These are phyloP conservation scores for Lippia alba DNA, from an alignment of 305 asterid genomes.

Conservation along the genomic window DNA sequence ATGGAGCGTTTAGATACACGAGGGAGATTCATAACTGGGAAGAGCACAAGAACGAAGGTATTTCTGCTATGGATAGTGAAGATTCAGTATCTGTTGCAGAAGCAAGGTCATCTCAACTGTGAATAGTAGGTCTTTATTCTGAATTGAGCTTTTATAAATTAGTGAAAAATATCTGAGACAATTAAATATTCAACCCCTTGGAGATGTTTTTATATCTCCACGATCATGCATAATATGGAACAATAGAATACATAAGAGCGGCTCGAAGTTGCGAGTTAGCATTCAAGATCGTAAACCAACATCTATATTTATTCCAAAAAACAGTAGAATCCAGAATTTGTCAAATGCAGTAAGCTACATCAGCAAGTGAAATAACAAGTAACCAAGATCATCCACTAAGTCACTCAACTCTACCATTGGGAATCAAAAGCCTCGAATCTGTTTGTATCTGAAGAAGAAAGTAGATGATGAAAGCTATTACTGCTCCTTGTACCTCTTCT, in stretches of 20 bases:
- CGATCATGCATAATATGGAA: too few relatives aligned
- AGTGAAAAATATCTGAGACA: too few relatives aligned
- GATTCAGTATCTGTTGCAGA: slow-evolving; percentile 53
- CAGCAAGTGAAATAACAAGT: slow-evolving; percentile 4
- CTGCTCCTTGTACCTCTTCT: slow-evolving; percentile 83
- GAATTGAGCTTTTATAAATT: neutral
- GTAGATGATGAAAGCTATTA: slow-evolving; percentile 38
- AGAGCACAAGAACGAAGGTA: slow-evolving; percentile 45
- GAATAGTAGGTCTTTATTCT: neutral
- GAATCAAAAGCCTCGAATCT: neutral
- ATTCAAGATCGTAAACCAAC: neutral
- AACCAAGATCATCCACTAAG: slow-evolving; percentile 9
- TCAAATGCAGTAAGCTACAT: neutral
- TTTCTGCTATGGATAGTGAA: slow-evolving; percentile 37
- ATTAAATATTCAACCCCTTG: too few relatives aligned
- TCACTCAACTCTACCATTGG: neutral
- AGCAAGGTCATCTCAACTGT: slow-evolving; percentile 9
- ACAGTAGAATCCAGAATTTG: slow-evolving; percentile 19
- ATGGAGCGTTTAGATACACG: slow-evolving; percentile 58
- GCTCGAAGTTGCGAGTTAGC: neutral
- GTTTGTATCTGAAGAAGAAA: neutral
- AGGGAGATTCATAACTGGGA: slow-evolving; percentile 78
- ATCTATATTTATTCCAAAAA: slow-evolving; percentile 22
- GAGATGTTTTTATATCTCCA: too few relatives aligned
- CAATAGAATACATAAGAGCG: too few relatives aligned